These are phyloP conservation scores for Candida buenavistaensis DNA, from an alignment of 1,139 yeast species.

Conservation along the genomic window DNA sequence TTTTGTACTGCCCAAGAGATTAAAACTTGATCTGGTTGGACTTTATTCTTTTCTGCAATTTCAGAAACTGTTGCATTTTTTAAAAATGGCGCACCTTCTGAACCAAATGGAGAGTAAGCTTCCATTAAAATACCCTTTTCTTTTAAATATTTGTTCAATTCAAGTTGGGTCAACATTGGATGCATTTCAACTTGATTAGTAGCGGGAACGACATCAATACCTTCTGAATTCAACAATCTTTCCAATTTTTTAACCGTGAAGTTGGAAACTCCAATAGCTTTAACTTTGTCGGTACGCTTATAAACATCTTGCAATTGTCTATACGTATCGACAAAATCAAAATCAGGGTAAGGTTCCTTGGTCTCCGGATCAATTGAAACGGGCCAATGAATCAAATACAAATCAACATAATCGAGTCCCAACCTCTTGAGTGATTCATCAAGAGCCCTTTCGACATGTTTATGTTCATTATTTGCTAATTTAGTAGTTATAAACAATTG, in stretches of 20 bases:
- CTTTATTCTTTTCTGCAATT: conserved; percentile 46
- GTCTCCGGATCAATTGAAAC: conserved; percentile 44
- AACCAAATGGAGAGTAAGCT: conserved; percentile 65
- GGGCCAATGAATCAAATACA: conserved; percentile 90
- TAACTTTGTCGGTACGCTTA: conserved; percentile 55
- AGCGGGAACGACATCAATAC: conserved; percentile 45
- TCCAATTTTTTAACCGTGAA: conserved; percentile 48
- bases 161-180: conserved; percentile 56
- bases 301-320: conserved; percentile 61
- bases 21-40: conserved; percentile 46
- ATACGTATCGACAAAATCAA: conserved; percentile 69
- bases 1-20: conserved; percentile 56
- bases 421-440: conserved; percentile 63
- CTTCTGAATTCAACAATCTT: conserved; percentile 46
- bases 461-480: conserved; percentile 69
- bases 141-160: conserved; percentile 43
- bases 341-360: conserved; percentile 32
- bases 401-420: conserved; percentile 78
- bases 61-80: conserved; percentile 39
- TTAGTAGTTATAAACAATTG: conserved; percentile 80
- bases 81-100: conserved; percentile 52
- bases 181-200: conserved; percentile 61
- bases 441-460: conserved; percentile 58
- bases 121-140: conserved; percentile 47
- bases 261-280: conserved; percentile 64